Base-by-base conservation (phyloP, 1,139 yeast species). In the Saccharomyces hybrid region DNA sequence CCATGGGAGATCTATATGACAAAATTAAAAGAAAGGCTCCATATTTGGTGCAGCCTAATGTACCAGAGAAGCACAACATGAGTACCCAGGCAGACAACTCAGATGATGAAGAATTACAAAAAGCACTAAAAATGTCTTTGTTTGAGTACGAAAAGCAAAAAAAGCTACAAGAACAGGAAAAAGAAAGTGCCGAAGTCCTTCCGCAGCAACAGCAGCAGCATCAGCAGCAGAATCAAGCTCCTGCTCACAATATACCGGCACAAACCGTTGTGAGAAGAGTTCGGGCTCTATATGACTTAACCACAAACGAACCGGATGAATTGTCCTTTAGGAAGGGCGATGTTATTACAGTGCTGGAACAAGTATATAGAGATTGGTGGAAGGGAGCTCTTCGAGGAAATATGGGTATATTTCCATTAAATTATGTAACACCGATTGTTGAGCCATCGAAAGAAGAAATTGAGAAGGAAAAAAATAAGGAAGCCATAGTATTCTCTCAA, bases 351-450 rank as follows among this genome's bases (percentile, higher is more conserved):
- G 96, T 93, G 1, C 78, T 91, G 50, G 98, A 90, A 64, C 80
- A 88, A 16, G 96, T 88, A 5, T 90, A 90, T 70, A 79, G 89
- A 58, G 98, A 93, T 68, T 93, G 99, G 99, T 88, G 97, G 87
- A 79, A 89, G 62, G 99, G 99, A 4, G 82, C 93, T 4, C 73
- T 91, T 52, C 78, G 81, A 55, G 97, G 97, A 0, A 78, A 78
- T 55, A 77, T 83, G 49, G 99, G 99, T 30, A 86, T 93, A n/a
- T 90, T 93, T 72, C 99, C 99, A 0, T 78, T 88, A 56, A 93
- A 93, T 70, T 93, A 93, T 67, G 98, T 93, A 1, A 82, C 90
- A 2, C 91, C 91, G 3, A 75, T 90, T 9, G 80, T 83, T 1
- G 86, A 83, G 52, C 85, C 86, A 48, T 77, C 88, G 0, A 78